Conservation (phyloP, 169 alveolate genomes). For the Babesia bigemina region DNA sequence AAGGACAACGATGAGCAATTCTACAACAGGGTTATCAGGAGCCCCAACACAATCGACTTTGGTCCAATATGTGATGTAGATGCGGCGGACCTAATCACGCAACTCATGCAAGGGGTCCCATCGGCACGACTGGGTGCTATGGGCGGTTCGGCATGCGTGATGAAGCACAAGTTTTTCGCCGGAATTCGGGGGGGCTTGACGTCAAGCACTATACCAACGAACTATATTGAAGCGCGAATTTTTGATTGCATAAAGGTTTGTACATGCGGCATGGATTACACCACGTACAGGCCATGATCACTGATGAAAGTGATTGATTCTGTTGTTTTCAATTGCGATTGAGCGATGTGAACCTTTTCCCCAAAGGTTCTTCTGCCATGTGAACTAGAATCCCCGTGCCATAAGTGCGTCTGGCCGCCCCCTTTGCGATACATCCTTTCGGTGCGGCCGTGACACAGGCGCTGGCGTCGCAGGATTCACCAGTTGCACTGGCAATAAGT, state of each 20-base stretch:
- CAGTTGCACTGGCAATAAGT: slow-evolving; percentile 23
- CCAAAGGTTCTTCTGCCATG: slow-evolving; percentile 23
- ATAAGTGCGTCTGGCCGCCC: slow-evolving; percentile 62
- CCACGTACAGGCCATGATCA: slow-evolving; percentile 13
- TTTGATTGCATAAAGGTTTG: slow-evolving; percentile 25
- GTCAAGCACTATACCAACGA: not conserved
- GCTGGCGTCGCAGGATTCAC: slow-evolving; percentile 21
- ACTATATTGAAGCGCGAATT: slow-evolving; percentile 11
- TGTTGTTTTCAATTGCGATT: not conserved
- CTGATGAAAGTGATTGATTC: not conserved
- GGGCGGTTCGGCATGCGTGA: slow-evolving; percentile 1
- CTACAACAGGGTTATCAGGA: slow-evolving; percentile 22
- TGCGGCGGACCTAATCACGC: slow-evolving; percentile 16
- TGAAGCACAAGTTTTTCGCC: slow-evolving; percentile 29
- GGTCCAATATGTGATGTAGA: not conserved
- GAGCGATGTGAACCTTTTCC: slow-evolving; percentile 16
- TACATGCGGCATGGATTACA: not conserved
- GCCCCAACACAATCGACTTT: slow-evolving; percentile 28
- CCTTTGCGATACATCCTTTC: slow-evolving; percentile 47
- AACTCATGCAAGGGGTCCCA: slow-evolving; percentile 21
- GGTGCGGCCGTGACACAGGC: slow-evolving; percentile 56
- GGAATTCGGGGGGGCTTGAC: not conserved
- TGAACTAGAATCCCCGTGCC: slow-evolving; percentile 59
- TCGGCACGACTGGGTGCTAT: slow-evolving; percentile 18
- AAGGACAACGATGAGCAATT: not conserved